Evolutionary conservation across 768 basidiomycete species (phyloP).

Genomic region (Xerocomellus intermedius): DNA sequence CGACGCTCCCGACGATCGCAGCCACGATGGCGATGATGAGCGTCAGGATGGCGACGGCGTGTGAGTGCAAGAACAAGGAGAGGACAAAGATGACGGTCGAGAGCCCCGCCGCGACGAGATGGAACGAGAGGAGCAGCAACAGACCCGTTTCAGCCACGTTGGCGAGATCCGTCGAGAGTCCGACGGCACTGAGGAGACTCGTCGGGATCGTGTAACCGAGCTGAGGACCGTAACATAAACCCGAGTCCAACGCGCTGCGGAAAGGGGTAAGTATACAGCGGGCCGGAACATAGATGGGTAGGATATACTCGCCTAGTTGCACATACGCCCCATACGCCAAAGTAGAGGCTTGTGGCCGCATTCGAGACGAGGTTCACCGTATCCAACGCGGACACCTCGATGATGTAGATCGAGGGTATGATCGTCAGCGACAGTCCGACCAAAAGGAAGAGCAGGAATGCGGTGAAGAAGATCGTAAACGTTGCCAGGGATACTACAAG

Average conservation of each 20-base stretch:
- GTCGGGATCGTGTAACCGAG: slow-evolving; percentile 69
- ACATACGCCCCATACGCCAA: slow-evolving; percentile 86
- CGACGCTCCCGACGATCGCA: slow-evolving; percentile 51
- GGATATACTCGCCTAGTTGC: slow-evolving; percentile 44
- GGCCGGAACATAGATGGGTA: too few relatives aligned
- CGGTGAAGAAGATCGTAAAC: slow-evolving; percentile 49
- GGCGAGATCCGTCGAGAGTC: slow-evolving; percentile 45
- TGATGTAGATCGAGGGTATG: slow-evolving; percentile 64
- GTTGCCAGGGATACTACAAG: slow-evolving; percentile 46
- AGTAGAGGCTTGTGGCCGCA: slow-evolving; percentile 58
- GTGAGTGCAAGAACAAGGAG: slow-evolving; percentile 59
- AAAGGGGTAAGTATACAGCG: neutral
- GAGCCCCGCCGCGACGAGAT: slow-evolving; percentile 63
- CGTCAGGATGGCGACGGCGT: slow-evolving; percentile 52
- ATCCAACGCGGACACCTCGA: slow-evolving; percentile 40
- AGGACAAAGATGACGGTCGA: slow-evolving; percentile 52
- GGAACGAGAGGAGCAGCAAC: slow-evolving; percentile 60
- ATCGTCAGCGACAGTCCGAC: slow-evolving; percentile 76
- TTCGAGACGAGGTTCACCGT: slow-evolving; percentile 41
- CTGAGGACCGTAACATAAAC: slow-evolving; percentile 57
- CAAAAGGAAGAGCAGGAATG: slow-evolving; percentile 74
- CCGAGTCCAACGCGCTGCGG: slow-evolving; percentile 19
- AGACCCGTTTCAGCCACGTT: slow-evolving; percentile 49
- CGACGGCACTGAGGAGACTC: slow-evolving; percentile 39
- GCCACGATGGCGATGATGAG: slow-evolving; percentile 59